A percentile compares a stretch with the other conserved stretches of the same genome.
These are phyloP conservation scores for Alectoria sarmentosa DNA, from an alignment of 495 filamentous ascomycete genomes.

Conservation along the genomic window DNA sequence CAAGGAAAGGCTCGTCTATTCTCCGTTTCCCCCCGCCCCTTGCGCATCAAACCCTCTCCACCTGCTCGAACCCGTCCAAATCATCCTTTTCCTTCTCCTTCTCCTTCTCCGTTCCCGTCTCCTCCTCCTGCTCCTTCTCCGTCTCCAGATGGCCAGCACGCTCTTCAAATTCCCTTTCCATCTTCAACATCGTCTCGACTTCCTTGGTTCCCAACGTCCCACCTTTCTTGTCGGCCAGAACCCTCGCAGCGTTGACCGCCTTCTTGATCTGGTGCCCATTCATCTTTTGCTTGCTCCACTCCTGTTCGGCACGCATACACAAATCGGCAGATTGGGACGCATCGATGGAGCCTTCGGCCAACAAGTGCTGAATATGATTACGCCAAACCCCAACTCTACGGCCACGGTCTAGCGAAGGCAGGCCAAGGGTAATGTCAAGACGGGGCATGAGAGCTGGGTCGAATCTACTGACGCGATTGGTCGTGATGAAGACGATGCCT, in stretches of 20 bases:
- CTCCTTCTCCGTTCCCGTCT: neutral
- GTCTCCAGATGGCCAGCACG: constrained; percentile 3
- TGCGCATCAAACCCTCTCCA: constrained; percentile 2
- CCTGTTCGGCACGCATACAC: constrained; percentile 5
- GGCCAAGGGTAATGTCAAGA: constrained; percentile 36
- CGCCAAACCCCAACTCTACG: constrained; percentile 18
- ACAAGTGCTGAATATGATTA: constrained; percentile 22
- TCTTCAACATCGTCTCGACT: constrained; percentile 23
- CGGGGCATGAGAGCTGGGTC: constrained; percentile 47
- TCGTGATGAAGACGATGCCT: constrained; percentile 53
- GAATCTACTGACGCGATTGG: constrained; percentile 42
- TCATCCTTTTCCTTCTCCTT: too few relatives aligned
- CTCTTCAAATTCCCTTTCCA: constrained; percentile 23
- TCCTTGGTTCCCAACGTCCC: constrained; percentile 15
- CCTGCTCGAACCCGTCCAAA: constrained; percentile 22
- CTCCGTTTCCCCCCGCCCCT: neutral
- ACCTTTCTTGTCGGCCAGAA: constrained; percentile 24
- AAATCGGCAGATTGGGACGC: constrained; percentile 1
- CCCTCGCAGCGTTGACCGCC: constrained; percentile 19
- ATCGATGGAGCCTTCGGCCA: constrained; percentile 9
- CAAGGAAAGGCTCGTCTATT: neutral
- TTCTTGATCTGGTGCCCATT: constrained; percentile 28
- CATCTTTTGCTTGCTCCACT: constrained; percentile 22
- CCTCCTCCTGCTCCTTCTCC: neutral
- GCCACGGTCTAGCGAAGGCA: constrained; percentile 21